Evolutionary conservation across 441 rosid genomes (phyloP).

Genomic region (Populus hybrid): DNA sequence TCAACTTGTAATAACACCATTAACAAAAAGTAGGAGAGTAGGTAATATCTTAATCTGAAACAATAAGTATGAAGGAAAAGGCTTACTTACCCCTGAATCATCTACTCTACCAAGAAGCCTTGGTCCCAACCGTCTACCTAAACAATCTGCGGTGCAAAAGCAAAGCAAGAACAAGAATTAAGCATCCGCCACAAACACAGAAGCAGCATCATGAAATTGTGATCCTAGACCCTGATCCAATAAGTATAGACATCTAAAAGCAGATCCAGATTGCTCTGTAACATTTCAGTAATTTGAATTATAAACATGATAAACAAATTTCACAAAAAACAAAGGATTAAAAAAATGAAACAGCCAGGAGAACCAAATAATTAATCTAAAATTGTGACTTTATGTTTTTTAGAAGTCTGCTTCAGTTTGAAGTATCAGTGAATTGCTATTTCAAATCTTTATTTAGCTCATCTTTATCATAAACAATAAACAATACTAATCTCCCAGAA

Average conservation of each 20-base stretch:
- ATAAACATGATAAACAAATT: neutral
- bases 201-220: constrained; percentile 3
- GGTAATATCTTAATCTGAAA: neutral
- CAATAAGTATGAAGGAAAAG: constrained; percentile 10
- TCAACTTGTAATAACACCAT: constrained; percentile 25
- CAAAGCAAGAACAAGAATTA: constrained; percentile 20
- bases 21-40: constrained; percentile 7
- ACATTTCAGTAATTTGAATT: neutral
- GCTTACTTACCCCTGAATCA: constrained; percentile 82
- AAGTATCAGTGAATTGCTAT: neutral
- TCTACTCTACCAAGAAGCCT: constrained; percentile 84
- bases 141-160: constrained; percentile 67
- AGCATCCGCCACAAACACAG: constrained; percentile 15
- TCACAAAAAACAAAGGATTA: neutral
- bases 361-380: neutral
- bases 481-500: neutral
- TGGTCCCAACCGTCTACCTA: constrained; percentile 97
- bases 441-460: neutral
- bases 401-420: neutral
- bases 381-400: neutral
- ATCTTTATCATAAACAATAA: neutral
- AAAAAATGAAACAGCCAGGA: neutral
- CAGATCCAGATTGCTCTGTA: neutral
- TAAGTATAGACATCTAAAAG: neutral
- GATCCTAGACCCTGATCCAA: neutral